Base-by-base conservation (phyloP, 1,284 basidiomycete genomes). In the Marasmius tenuissimus region DNA sequence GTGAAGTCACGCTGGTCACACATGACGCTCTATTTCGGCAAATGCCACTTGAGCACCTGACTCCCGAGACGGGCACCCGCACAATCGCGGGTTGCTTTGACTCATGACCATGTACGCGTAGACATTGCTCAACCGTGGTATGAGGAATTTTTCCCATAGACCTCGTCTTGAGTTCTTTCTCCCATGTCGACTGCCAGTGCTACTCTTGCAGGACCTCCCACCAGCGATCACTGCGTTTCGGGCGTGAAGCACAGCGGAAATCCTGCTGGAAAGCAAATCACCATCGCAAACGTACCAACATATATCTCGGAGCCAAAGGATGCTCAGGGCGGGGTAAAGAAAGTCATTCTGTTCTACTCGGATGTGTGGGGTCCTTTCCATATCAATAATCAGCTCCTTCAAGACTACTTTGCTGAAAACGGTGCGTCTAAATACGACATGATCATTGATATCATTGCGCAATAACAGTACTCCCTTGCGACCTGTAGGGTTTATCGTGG, bases 341-440 rank as follows among this genome's bases (percentile, higher is more conserved):
- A 75, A 63, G 74, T 85, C 27, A 69, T 86, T 51, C 60, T 84
- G 52, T 85, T 80, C 70, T 76, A 83, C 57, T 66, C 84, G 11
- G 84, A 85, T 60, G 74, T 79, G 11, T 82, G 69, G 49, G 80
- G 84, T 0, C 78, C 81, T 2, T 66, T 83, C 58, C 81, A 73
- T 67, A 55, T 83, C 63, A 85, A 85, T 61, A 81, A 79, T 65
- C 70, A 84, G 68, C 68, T 86, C 53, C 54, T 85, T 20, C 81
- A 84, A 66, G 83, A 85, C 60, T 81, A 77, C 59, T 85, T 81
- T 56, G 82, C 84, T 11, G 72, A 75, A 1, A 75, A 81, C 27
- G 81, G 82, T 84, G 59, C n/a, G 73, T 68, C 22, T 11, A 27
- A 27, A 27, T 4, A 14, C 16, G 45, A 14, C 4, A 8, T 20